Conservation (phyloP, 192 early-diverging fungal species). For the Powellomyces hirtus region DNA sequence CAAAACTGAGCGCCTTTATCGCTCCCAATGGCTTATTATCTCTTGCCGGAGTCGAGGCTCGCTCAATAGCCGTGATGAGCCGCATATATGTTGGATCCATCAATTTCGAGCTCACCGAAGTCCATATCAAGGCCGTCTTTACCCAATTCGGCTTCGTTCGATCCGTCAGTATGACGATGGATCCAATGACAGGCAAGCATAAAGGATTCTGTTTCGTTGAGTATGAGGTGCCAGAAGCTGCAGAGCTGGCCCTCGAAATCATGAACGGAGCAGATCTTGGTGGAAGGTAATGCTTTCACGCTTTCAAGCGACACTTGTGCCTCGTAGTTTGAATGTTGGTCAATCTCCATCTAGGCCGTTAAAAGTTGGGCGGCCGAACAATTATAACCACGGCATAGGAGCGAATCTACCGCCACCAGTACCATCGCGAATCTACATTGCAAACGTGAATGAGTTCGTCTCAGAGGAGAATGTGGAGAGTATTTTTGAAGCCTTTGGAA, state of each 20-base stretch:
- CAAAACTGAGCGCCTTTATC: neutral
- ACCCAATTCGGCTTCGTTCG: conserved; percentile 75
- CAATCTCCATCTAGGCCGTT: conserved; percentile 43
- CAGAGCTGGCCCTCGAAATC: conserved; percentile 70
- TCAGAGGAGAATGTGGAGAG: conserved; percentile 68
- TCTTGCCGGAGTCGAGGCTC: conserved; percentile 17
- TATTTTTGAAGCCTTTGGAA: conserved; percentile 85
- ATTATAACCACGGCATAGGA: conserved; percentile 63
- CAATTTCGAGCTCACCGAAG: conserved; percentile 80
- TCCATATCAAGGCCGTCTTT: conserved; percentile 75
- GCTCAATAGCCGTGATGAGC: conserved; percentile 34
- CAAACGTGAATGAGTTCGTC: conserved; percentile 78
- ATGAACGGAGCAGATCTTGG: conserved; percentile 83
- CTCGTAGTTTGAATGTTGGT: neutral
- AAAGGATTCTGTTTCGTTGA: conserved; percentile 91
- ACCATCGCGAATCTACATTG: conserved; percentile 72
- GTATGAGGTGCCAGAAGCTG: conserved; percentile 84
- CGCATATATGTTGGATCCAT: conserved; percentile 84
- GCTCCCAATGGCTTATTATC: neutral
- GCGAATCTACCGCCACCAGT: conserved; percentile 65
- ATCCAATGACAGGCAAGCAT: conserved; percentile 74
- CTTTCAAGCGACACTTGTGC: neutral
- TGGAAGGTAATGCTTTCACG: conserved; percentile 51
- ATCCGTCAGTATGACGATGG: conserved; percentile 76
- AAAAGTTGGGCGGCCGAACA: conserved; percentile 83